A percentile compares a stretch with the other conserved stretches of the same genome.
These are phyloP conservation scores for Lactifluus subvellereus DNA, from an alignment of 768 basidiomycete species.

Conservation along the genomic window DNA sequence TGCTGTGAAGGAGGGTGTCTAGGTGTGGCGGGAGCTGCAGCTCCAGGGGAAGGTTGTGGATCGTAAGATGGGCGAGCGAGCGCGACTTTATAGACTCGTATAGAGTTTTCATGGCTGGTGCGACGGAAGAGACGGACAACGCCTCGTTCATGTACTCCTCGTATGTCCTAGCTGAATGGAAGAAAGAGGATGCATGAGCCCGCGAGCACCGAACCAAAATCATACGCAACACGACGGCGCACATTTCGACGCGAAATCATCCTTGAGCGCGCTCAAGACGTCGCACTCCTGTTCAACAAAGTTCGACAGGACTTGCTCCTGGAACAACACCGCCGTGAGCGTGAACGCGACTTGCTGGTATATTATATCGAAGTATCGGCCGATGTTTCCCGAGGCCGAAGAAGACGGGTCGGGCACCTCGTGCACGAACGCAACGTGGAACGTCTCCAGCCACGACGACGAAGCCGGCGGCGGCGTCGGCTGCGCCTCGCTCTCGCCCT, in stretches of 20 bases:
- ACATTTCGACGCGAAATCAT: conserved; percentile 65
- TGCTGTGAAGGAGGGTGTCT: conserved; percentile 61
- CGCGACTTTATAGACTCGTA: conserved; percentile 75
- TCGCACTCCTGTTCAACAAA: conserved; percentile 85
- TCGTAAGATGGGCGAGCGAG: conserved; percentile 68
- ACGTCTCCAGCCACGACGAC: conserved; percentile 59
- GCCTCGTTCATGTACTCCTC: conserved; percentile 51
- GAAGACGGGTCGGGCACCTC: conserved; percentile 90
- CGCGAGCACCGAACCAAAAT: neutral
- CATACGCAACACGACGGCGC: neutral
- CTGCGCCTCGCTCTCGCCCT: neutral
- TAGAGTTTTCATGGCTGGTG: conserved; percentile 70
- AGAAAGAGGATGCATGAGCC: neutral
- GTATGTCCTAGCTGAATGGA: conserved; percentile 50
- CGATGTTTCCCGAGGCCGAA: conserved; percentile 67
- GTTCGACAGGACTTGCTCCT: conserved; percentile 81
- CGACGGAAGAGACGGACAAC: conserved; percentile 62
- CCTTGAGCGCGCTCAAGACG: conserved; percentile 60
- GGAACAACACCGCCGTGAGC: conserved; percentile 85
- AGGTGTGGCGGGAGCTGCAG: conserved; percentile 82
- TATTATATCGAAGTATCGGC: conserved; percentile 77
- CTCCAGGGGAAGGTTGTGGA: conserved; percentile 76
- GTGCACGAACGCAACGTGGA: conserved; percentile 82
- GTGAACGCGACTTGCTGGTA: conserved; percentile 89
- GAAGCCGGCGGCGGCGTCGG: conserved; percentile 20